Evolutionary conservation across 106 monocot species (phyloP).

Genomic region (Platanthera guangdongensis): DNA sequence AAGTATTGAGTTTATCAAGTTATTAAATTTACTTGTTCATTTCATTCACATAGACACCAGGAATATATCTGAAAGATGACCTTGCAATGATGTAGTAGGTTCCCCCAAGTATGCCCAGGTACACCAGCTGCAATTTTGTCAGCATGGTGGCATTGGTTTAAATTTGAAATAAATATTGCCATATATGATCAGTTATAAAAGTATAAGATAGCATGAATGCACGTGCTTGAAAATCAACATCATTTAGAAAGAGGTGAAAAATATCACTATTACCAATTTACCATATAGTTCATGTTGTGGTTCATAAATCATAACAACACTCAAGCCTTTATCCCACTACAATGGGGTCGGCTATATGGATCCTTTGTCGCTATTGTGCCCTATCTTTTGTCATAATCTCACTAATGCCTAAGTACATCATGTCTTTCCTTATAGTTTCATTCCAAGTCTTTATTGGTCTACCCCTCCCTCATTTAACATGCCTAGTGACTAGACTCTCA

Average conservation of each 20-base stretch:
- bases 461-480: too few relatives aligned
- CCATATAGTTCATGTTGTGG: background rate
- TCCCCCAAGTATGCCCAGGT: slow-evolving; percentile 62
- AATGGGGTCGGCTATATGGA: too few relatives aligned
- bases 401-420: too few relatives aligned
- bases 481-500: too few relatives aligned
- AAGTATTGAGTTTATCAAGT: slow-evolving; percentile 4
- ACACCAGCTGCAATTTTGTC: slow-evolving; percentile 52
- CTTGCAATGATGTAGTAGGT: slow-evolving; percentile 60
- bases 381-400: too few relatives aligned
- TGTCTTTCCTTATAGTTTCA: too few relatives aligned
- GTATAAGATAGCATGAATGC: slow-evolving; percentile 1
- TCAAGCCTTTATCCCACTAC: too few relatives aligned
- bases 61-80: slow-evolving; percentile 88
- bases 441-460: too few relatives aligned
- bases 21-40: slow-evolving; percentile 44
- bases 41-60: slow-evolving; percentile 68
- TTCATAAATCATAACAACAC: background rate
- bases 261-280: background rate
- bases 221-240: background rate
- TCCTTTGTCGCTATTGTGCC: too few relatives aligned
- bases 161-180: background rate
- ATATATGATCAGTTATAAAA: background rate
- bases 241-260: background rate
- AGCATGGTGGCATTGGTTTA: background rate